Base-by-base conservation (phyloP, 2,329 filamentous ascomycete species). In the Purpureocillium takamizusanense region DNA sequence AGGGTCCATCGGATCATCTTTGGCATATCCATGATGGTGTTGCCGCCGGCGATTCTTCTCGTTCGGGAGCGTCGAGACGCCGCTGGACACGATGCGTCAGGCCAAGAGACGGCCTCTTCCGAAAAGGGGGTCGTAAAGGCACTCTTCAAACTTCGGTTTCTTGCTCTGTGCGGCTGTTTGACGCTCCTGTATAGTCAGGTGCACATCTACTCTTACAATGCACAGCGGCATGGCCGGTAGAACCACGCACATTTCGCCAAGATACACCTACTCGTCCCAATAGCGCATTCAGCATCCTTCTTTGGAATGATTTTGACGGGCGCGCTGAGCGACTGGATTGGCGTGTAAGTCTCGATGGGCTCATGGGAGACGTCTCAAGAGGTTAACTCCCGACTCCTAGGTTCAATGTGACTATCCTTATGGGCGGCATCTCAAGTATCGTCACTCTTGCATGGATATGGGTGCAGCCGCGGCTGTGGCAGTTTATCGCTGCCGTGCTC, bases 221-320 rank as follows among this genome's bases (percentile, higher is more conserved):
- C n/a, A n/a, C n/a, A n/a, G n/a, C n/a, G n/a, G n/a, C n/a, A n/a
- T n/a, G n/a, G n/a, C n/a, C n/a, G n/a, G n/a, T n/a, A n/a, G n/a
- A n/a, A n/a, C n/a, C n/a, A n/a, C n/a, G n/a, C n/a, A n/a, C 48
- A 48, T 33, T 58, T 49, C 43, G n/a, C n/a, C n/a, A n/a, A n/a
- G n/a, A n/a, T n/a, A 52, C 59, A 80, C 56, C 80, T 79, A 46
- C 64, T 82, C 28, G 62, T 82, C 6, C 64, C 76, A 8, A 72
- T 83, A 44, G 65, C 81, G 47, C 82, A 82, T 50, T 67, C 69
- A 1, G 73, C 74, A 11, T 74, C 70, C 2, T 60, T 68, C 8
- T 54, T 70, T 17, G 74, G 75, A 4, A 68, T 74, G 31, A 67
- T 76, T 42, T 44, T 64, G 1, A 69, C 71, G 3, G 72, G 71